Percentiles rank a stretch among this genome's conserved stretches.
Evolutionary conservation across 352 stramenopile genomes (phyloP).

Genomic region (Halophytophthora polymorphica): DNA sequence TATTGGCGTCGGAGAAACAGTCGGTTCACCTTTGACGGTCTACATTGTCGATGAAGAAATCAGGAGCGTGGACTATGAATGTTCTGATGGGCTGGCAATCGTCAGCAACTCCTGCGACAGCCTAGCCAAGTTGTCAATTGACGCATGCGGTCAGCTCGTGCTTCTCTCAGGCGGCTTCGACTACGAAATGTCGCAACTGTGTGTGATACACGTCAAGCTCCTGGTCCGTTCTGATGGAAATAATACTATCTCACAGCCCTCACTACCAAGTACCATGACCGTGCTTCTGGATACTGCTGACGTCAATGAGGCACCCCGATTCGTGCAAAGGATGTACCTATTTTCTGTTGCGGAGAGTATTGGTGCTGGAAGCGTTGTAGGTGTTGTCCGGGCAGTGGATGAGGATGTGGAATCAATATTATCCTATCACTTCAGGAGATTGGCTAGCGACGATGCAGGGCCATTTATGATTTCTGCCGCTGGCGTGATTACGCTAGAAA

Average conservation of each 20-base stretch:
- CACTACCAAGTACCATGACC: constrained; percentile 5
- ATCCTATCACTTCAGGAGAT: constrained; percentile 8
- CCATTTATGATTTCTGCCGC: constrained; percentile 11
- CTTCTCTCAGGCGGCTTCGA: constrained; percentile 15
- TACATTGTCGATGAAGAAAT: constrained; percentile 29
- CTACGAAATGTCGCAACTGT: constrained; percentile 24
- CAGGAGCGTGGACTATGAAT: constrained; percentile 6
- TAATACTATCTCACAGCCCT: constrained; percentile 2
- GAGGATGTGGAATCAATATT: constrained; percentile 6
- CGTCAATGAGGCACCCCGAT: constrained; percentile 20
- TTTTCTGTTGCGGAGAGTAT: constrained; percentile 14
- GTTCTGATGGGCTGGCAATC: constrained; percentile 13
- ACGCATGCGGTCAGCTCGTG: constrained; percentile 17
- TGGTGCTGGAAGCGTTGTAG: constrained; percentile 6
- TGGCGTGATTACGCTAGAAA: constrained; percentile 11
- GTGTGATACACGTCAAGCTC: constrained; percentile 14
- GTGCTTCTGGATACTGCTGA: constrained; percentile 17
- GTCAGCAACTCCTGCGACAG: constrained; percentile 17
- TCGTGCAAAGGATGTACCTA: constrained; percentile 11
- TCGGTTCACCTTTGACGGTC: constrained; percentile 9
- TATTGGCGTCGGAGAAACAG: constrained; percentile 1
- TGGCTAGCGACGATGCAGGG: constrained; percentile 6
- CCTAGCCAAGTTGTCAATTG: constrained; percentile 8
- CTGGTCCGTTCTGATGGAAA: constrained; percentile 10
- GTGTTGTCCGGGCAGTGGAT: constrained; percentile 13